Conservation (phyloP, 768 basidiomycete genomes). For the Panellus pusillus region DNA sequence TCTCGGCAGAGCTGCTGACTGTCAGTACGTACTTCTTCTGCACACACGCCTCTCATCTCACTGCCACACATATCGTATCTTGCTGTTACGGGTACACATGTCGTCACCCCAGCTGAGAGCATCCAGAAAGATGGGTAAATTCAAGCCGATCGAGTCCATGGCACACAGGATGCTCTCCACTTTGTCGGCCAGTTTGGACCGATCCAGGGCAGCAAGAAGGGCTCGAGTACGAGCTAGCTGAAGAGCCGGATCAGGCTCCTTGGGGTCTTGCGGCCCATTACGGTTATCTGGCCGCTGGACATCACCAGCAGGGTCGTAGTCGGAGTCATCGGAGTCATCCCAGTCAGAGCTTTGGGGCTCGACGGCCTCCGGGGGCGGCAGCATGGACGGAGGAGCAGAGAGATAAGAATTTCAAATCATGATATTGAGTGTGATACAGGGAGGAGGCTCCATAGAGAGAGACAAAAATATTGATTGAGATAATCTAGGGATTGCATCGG, state of each 20-base stretch:
- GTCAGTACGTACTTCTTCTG: conserved; percentile 22
- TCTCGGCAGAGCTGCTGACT: conserved; percentile 25
- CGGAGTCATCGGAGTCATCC: neutral
- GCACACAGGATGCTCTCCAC: neutral
- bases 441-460: too few relatives aligned
- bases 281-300: neutral
- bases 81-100: neutral
- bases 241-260: too few relatives aligned
- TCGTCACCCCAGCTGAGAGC: conserved; percentile 8
- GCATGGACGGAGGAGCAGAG: neutral
- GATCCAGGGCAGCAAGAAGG: too few relatives aligned
- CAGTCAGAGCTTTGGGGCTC: neutral
- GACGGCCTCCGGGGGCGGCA: neutral
- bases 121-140: neutral
- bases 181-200: neutral
- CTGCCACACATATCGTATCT: neutral
- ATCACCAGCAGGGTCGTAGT: neutral
- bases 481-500: too few relatives aligned
- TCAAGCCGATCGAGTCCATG: neutral
- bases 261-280: too few relatives aligned
- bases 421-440: too few relatives aligned
- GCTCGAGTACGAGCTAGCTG: neutral
- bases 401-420: neutral
- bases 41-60: neutral
- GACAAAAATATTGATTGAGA: too few relatives aligned